phyloP scores from a whole-genome alignment of 495 filamentous ascomycete genomes.

The Hypoxylon lienhwacheense region DNA sequence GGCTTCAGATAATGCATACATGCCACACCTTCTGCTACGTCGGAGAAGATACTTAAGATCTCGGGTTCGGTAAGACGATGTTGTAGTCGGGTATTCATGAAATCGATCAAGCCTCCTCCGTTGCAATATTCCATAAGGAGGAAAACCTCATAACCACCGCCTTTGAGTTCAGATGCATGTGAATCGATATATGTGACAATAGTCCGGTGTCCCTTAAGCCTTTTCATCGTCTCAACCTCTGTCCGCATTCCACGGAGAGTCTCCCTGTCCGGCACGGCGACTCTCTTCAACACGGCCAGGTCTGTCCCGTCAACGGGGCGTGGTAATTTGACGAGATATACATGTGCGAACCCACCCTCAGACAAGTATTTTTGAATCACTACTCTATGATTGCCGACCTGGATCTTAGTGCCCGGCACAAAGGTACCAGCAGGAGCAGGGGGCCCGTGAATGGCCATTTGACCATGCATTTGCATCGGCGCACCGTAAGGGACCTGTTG shows the following conservation, averaged over 20 bases:
- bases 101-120: constrained; percentile 92
- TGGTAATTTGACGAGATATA: constrained; percentile 90
- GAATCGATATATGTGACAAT: constrained; percentile 99
- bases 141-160: constrained; percentile 96
- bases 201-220: constrained; percentile 89
- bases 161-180: constrained; percentile 89
- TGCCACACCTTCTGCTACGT: constrained; percentile 93
- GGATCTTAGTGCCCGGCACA: constrained; percentile 89
- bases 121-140: constrained; percentile 92
- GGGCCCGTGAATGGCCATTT: constrained; percentile 41
- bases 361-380: constrained; percentile 98
- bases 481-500: constrained; percentile 42
- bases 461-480: constrained; percentile 35
- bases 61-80: constrained; percentile 97
- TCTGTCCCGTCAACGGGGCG: constrained; percentile 78
- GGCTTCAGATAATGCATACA: constrained; percentile 99
- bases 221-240: constrained; percentile 99
- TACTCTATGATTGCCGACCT: constrained; percentile 88
- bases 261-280: constrained; percentile 96
- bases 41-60: constrained; percentile 93
- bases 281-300: constrained; percentile 87
- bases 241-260: constrained; percentile 93
- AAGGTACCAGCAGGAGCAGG: constrained; percentile 84
- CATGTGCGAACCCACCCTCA: constrained; percentile 97
- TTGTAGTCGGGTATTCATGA: constrained; percentile 98